Evolutionary conservation across 306 rosid species (phyloP).

Genomic region (Parietaria judaica): DNA sequence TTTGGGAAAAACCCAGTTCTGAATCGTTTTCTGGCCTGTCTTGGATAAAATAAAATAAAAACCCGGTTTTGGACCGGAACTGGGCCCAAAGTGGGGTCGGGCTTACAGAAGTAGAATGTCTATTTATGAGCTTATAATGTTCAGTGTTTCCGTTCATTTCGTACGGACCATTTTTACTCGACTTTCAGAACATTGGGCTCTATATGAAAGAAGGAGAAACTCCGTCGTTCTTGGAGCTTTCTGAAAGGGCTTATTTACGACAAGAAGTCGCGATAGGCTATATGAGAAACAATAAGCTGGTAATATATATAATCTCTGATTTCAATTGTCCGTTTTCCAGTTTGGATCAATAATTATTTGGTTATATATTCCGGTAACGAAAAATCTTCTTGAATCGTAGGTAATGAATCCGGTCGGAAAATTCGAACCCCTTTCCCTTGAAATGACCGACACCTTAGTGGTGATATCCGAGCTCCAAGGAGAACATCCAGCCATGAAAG

Average conservation of each 20-base stretch:
- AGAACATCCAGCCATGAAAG: constrained; percentile 54
- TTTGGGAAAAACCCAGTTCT: no score
- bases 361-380: constrained; percentile 17
- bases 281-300: constrained; percentile 70
- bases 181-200: constrained; percentile 54
- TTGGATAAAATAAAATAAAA: no score
- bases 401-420: constrained; percentile 79
- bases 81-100: no score
- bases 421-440: constrained; percentile 72
- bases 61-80: no score
- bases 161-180: constrained; percentile 9
- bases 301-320: constrained; percentile 15
- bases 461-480: constrained; percentile 95
- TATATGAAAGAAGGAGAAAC: constrained; percentile 88
- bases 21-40: no score
- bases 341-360: constrained; percentile 3
- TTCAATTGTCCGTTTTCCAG: no score
- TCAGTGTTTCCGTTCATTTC: background rate
- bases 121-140: background rate
- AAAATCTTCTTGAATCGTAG: constrained; percentile 36
- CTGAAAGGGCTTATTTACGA: constrained; percentile 73
- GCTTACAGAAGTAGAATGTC: no score
- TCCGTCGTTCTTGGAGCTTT: constrained; percentile 75
- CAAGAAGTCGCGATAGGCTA: constrained; percentile 97
- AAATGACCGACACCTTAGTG: constrained; percentile 65